phyloP scores from a whole-genome alignment of 2,329 filamentous ascomycete species.

The Cephalotrichum gorgonifer region DNA sequence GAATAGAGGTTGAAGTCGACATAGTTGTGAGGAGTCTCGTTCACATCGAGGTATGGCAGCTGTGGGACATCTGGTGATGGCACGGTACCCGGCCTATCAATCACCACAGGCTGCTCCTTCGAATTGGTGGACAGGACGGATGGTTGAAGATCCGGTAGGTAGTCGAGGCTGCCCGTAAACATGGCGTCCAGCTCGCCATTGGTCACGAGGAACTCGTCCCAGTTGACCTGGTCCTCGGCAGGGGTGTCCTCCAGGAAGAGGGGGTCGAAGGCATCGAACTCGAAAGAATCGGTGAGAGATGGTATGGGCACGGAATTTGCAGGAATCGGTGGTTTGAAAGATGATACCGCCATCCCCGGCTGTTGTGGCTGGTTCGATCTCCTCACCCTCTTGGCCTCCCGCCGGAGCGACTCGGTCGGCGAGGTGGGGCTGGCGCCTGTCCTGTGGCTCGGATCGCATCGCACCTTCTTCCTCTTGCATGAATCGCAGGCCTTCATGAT shows the following conservation, averaged over 20 bases:
- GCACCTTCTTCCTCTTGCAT: constrained; percentile 53
- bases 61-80: neutral
- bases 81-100: neutral
- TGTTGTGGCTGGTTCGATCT: neutral
- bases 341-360: neutral
- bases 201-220: neutral
- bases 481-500: constrained; percentile 57
- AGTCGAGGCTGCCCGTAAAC: neutral
- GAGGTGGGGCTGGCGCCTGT: constrained; percentile 18
- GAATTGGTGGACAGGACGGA: neutral
- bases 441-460: constrained; percentile 51
- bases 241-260: neutral
- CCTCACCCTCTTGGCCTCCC: neutral
- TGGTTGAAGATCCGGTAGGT: neutral
- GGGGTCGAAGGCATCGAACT: neutral
- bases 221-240: neutral
- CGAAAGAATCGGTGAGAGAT: neutral
- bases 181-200: neutral
- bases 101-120: neutral
- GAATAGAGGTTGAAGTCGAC: constrained; percentile 47
- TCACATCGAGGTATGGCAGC: constrained; percentile 29
- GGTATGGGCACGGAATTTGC: neutral
- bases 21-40: constrained; percentile 23
- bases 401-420: neutral
- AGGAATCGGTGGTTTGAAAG: neutral